A percentile compares a stretch with the other conserved stretches of the same genome.
phyloP scores from a whole-genome alignment of 1,139 yeast species.

The Yamadazyma diddensiae region DNA sequence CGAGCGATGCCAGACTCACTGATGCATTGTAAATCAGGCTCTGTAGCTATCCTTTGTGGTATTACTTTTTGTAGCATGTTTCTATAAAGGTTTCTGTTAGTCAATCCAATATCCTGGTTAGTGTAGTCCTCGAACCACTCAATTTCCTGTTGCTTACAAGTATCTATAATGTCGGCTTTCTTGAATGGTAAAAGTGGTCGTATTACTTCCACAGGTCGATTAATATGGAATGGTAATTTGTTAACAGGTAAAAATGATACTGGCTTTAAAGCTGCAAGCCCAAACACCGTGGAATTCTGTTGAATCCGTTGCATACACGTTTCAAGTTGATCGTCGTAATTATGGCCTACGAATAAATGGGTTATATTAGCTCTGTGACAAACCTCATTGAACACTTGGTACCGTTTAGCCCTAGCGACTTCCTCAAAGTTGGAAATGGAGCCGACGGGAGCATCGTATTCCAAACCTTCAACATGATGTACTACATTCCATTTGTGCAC shows the following conservation, averaged over 20 bases:
- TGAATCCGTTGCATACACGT: slow-evolving; percentile 59
- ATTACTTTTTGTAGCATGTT: too few species aligned
- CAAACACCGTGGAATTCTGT: slow-evolving; percentile 56
- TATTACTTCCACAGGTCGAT: slow-evolving; percentile 21
- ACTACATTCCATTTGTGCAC: slow-evolving; percentile 37
- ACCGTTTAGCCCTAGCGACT: slow-evolving; percentile 55
- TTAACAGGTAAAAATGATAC: slow-evolving; percentile 26
- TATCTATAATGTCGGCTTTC: slow-evolving; percentile 45
- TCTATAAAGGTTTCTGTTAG: slow-evolving; percentile 53
- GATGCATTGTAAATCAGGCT: slow-evolving; percentile 15
- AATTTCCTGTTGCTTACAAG: slow-evolving; percentile 40
- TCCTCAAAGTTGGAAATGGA: slow-evolving; percentile 48
- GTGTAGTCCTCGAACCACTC: slow-evolving; percentile 71
- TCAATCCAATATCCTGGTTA: slow-evolving; percentile 51
- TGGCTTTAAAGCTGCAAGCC: slow-evolving; percentile 44
- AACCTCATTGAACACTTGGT: slow-evolving; percentile 34
- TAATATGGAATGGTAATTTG: slow-evolving; percentile 14
- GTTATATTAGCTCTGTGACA: slow-evolving; percentile 29
- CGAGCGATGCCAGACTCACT: slow-evolving; percentile 14
- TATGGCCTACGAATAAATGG: slow-evolving; percentile 61
- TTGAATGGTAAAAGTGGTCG: slow-evolving; percentile 54
- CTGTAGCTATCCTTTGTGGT: slow-evolving; percentile 16
- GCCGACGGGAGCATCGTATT: slow-evolving; percentile 24
- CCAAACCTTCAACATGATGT: slow-evolving; percentile 37
- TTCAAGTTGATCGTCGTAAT: slow-evolving; percentile 68